Conservation (phyloP, 2,329 filamentous ascomycete species). For the Clonostachys byssicola region DNA sequence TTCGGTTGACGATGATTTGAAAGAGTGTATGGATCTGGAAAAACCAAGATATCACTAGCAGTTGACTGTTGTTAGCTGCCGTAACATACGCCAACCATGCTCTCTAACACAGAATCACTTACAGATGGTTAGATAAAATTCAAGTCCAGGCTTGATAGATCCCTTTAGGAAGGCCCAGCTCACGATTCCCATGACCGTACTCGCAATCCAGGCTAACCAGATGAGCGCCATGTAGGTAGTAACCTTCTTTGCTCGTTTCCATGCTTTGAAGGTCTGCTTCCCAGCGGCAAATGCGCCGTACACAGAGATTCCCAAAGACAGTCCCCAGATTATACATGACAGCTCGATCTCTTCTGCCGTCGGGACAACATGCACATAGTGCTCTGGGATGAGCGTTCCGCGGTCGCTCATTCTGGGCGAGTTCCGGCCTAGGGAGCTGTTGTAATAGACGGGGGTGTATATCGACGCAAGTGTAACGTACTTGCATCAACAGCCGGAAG, state of each 20-base stretch:
- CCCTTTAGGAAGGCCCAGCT: not conserved
- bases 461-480: no score
- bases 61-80: not conserved
- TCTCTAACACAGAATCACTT: constrained; percentile 11
- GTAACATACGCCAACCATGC: not conserved
- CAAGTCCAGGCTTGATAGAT: constrained; percentile 15
- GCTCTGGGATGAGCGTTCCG: not conserved
- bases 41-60: constrained; percentile 10
- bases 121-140: constrained; percentile 14
- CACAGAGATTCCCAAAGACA: not conserved
- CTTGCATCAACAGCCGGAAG: no score
- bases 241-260: not conserved
- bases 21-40: constrained; percentile 37
- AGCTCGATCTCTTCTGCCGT: not conserved
- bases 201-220: not conserved
- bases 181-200: not conserved
- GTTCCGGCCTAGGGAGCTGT: no score
- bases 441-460: no score
- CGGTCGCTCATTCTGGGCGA: no score
- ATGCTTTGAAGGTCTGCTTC: not conserved
- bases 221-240: not conserved
- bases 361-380: not conserved
- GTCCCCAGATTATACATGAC: not conserved
- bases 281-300: not conserved
- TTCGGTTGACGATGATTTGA: constrained; percentile 48